Evolutionary conservation across 169 alveolate species (phyloP).

Genomic region (Cryptosporidium andersoni): DNA sequence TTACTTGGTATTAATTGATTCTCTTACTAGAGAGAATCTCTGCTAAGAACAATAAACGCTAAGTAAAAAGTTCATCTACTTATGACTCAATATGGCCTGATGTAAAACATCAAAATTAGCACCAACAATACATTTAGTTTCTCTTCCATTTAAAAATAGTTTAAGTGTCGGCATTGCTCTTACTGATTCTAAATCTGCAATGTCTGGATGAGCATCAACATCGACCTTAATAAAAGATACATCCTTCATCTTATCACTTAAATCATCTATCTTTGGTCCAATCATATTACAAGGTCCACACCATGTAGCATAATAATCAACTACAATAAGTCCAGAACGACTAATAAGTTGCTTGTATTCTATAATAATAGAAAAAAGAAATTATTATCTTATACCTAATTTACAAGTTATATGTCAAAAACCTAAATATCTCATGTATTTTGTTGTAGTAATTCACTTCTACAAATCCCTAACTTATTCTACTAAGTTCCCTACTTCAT

Average conservation of each 20-base stretch:
- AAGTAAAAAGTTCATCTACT: background rate
- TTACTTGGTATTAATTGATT: no score
- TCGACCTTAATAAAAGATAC: conserved; percentile 73
- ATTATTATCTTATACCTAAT: background rate
- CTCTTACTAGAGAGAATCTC: no score
- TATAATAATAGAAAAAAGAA: background rate
- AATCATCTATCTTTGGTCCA: conserved; percentile 75
- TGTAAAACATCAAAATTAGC: conserved; percentile 73
- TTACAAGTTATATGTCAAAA: background rate
- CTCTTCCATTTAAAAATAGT: conserved; percentile 70
- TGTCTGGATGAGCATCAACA: conserved; percentile 66
- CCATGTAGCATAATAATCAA: conserved; percentile 83
- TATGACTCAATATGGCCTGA: conserved; percentile 19
- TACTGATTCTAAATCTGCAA: conserved; percentile 57
- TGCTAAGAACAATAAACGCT: background rate
- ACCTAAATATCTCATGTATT: background rate
- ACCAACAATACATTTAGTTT: conserved; percentile 72
- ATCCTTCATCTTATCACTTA: conserved; percentile 62
- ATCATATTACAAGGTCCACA: conserved; percentile 81
- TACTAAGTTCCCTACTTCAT: no score
- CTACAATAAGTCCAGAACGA: conserved; percentile 73
- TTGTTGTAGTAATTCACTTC: background rate
- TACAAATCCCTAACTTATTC: background rate
- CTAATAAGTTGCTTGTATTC: conserved; percentile 32
- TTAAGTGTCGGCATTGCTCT: conserved; percentile 76